These are phyloP conservation scores for Gaultheria prostrata DNA, from an alignment of 148 eudicot genomes.

Conservation along the genomic window DNA sequence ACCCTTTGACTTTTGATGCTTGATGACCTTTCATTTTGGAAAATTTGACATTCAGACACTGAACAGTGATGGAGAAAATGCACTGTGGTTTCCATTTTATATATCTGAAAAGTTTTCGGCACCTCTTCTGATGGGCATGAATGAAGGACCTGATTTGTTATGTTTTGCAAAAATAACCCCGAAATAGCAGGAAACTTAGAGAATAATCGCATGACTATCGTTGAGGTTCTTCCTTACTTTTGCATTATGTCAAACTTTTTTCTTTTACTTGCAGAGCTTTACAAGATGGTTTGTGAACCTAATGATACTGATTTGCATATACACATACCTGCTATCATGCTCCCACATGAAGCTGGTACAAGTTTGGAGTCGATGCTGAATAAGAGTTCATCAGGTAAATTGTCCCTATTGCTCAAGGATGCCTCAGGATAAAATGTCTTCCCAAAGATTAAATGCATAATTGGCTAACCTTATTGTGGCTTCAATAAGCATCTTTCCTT, in stretches of 20 bases:
- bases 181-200: neutral
- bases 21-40: no score
- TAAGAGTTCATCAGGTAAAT: slow-evolving; percentile 57
- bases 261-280: slow-evolving; percentile 51
- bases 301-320: slow-evolving; percentile 81
- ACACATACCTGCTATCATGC: slow-evolving; percentile 76
- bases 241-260: slow-evolving; percentile 4
- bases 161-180: neutral
- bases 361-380: slow-evolving; percentile 58
- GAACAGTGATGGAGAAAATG: neutral
- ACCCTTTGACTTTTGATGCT: neutral
- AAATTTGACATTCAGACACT: neutral
- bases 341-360: slow-evolving; percentile 75
- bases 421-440: neutral
- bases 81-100: neutral
- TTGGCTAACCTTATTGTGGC: neutral
- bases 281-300: slow-evolving; percentile 87
- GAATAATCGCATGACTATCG: neutral
- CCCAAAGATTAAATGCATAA: neutral
- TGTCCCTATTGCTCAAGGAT: neutral
- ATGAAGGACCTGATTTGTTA: neutral
- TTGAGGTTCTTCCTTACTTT: neutral
- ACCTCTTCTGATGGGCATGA: neutral
- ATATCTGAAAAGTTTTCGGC: neutral
- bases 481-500: neutral